Evolutionary conservation across 441 rosid species (phyloP).

Genomic region (Erodium moschatum): DNA sequence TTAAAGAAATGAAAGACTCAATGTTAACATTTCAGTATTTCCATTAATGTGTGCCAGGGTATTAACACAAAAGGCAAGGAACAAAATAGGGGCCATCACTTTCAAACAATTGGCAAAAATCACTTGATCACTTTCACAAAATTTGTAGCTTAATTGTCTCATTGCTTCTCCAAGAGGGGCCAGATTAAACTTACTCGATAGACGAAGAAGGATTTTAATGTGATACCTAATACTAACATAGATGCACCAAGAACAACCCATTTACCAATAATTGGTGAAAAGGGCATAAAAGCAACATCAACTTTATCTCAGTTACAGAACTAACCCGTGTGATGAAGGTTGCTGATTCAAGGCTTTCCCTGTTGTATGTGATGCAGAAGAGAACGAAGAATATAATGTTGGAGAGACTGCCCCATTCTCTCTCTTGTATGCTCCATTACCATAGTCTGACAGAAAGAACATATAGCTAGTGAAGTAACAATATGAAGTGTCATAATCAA

Average conservation of each 20-base stretch:
- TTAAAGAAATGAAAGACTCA: not conserved
- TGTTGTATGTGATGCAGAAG: conserved; percentile 17
- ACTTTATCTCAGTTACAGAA: conserved; percentile 10
- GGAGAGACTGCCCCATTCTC: conserved; percentile 24
- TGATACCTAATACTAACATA: not conserved
- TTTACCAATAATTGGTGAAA: not conserved
- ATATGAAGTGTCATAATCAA: not conserved
- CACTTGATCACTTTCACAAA: not conserved
- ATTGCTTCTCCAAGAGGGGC: not conserved
- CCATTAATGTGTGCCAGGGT: not conserved
- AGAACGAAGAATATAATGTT: conserved; percentile 17
- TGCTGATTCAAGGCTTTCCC: conserved; percentile 25
- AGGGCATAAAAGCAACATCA: conserved; percentile 2
- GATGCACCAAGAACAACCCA: not conserved
- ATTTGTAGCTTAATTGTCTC: not conserved
- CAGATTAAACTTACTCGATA: conserved; percentile 4
- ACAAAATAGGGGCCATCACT: not conserved
- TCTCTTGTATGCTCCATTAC: conserved; percentile 20
- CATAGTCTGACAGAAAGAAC: conserved; percentile 1
- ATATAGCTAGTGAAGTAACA: not conserved
- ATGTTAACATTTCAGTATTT: not conserved
- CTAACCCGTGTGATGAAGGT: conserved; percentile 31
- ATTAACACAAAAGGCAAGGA: not conserved
- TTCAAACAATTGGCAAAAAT: not conserved
- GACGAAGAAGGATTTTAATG: not conserved